These are phyloP conservation scores for Moringa oleifera DNA, from an alignment of 345 rosid genomes.

Conservation along the genomic window DNA sequence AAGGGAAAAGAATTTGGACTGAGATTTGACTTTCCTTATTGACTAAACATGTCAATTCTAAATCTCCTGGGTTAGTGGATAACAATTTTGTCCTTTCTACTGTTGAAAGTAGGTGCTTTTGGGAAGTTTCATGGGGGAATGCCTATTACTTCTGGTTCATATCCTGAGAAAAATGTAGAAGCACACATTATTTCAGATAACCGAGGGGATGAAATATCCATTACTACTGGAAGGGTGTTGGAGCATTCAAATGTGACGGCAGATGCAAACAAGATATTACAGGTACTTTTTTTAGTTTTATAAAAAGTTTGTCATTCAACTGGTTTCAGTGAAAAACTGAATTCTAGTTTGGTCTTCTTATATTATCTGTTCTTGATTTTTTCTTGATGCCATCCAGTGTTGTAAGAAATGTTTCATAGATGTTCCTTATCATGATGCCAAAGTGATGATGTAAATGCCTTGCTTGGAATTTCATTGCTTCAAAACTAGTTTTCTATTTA, in stretches of 20 bases:
- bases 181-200: constrained; percentile 23
- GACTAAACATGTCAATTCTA: too few species aligned
- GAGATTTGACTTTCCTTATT: too few species aligned
- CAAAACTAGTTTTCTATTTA: too few species aligned
- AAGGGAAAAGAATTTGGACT: neutral
- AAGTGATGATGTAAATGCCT: too few species aligned
- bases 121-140: constrained; percentile 52
- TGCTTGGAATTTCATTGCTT: too few species aligned
- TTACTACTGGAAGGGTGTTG: constrained; percentile 35
- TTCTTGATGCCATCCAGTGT: too few species aligned
- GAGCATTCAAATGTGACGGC: constrained; percentile 37
- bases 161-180: constrained; percentile 27
- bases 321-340: too few species aligned
- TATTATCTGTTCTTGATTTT: too few species aligned
- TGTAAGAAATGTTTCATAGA: too few species aligned
- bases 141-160: constrained; percentile 31
- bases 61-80: neutral
- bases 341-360: neutral
- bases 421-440: too few species aligned
- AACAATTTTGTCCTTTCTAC: neutral
- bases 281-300: constrained; percentile 32
- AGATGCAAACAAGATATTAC: constrained; percentile 38
- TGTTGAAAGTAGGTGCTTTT: constrained; percentile 36
- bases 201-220: constrained; percentile 33
- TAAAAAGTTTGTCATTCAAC: neutral